Conservation (phyloP, 2,329 filamentous ascomycete genomes). For the Alternaria postmessia region DNA sequence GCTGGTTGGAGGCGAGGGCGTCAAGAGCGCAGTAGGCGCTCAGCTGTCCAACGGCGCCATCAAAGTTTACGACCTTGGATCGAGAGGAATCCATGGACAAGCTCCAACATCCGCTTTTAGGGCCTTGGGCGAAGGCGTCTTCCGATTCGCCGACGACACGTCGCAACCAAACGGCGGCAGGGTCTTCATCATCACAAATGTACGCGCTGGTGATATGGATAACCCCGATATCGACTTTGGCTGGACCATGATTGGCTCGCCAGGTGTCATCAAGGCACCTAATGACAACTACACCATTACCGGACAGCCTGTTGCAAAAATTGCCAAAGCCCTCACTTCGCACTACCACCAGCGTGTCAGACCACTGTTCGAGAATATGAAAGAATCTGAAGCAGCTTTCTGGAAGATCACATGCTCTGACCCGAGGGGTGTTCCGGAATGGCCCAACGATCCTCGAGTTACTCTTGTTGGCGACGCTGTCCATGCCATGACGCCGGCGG, state of each 20-base stretch:
- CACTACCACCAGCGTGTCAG: constrained; percentile 66
- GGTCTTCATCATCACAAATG: constrained; percentile 69
- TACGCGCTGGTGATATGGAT: constrained; percentile 67
- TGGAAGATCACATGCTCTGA: constrained; percentile 73
- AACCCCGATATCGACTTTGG: constrained; percentile 66
- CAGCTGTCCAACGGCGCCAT: constrained; percentile 66
- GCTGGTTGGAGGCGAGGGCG: constrained; percentile 69
- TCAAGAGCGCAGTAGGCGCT: constrained; percentile 67
- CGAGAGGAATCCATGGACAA: constrained; percentile 71
- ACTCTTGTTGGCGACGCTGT: constrained; percentile 57
- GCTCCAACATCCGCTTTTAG: constrained; percentile 69
- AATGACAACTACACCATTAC: constrained; percentile 68
- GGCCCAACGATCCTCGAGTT: constrained; percentile 64
- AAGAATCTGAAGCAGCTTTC: constrained; percentile 65
- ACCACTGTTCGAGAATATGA: constrained; percentile 67
- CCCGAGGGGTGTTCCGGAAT: constrained; percentile 67
- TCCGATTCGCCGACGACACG: constrained; percentile 60
- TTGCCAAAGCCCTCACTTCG: constrained; percentile 63
- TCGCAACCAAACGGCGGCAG: constrained; percentile 53
- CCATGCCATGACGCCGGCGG: constrained; percentile 58
- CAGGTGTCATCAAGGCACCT: constrained; percentile 65
- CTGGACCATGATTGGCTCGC: constrained; percentile 69
- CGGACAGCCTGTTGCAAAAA: constrained; percentile 64
- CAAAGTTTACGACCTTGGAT: constrained; percentile 70
- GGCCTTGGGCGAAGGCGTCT: constrained; percentile 70